Evolutionary conservation across 73 alveolate genomes (phyloP), one percentile per base, ranked within the genome.

Genomic region (Symbiodinium pilosum): DNA sequence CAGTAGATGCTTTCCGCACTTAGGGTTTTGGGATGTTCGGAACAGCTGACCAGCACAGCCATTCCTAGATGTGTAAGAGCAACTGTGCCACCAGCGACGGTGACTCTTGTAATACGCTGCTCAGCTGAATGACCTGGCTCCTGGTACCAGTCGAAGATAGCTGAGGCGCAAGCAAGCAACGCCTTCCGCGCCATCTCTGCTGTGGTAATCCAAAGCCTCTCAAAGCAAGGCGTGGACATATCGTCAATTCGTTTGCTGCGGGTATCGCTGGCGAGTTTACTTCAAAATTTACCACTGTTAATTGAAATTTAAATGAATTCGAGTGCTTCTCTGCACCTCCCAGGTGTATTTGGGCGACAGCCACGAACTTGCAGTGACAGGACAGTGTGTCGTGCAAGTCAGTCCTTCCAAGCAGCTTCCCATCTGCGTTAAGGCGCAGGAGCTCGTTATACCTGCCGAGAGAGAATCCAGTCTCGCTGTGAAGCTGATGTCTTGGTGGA

Each of bases 401-500:
- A 14, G 59, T 68, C 36, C 30, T 38, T 68, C 30, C 36, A 11
- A n/a, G n/a, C 59, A 9, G 59, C 6, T 14, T 9, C 21, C 14
- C 59, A 14, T 64, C 38, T 20, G 14, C 39, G 38, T 7, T 18
- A 64, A 64, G 51, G 59, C 16, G 88, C 88, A 24, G 59, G 51
- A 16, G 51, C 38, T 4, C 59, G 88, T 52, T 89, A 59, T 87
- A 89, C 95, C 87, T 89, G 95, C 47, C 86, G 95, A 41, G 95
- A 89, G 32, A 84, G 95, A 30, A 43, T 89, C 52, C 87, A 89
- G 47, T 36, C 69, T 24, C 86, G 95, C 12, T 47, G 87, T 39
- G 95, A 89, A 36, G 95, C 95, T 28, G 95, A 89, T 64, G 95
- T 89, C 40, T 47, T 89, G 73, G 95, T 89, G 95, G 95, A 89